Base-by-base conservation (phyloP, 2,329 filamentous ascomycete genomes). In the Drechslerella coelobrocha region DNA sequence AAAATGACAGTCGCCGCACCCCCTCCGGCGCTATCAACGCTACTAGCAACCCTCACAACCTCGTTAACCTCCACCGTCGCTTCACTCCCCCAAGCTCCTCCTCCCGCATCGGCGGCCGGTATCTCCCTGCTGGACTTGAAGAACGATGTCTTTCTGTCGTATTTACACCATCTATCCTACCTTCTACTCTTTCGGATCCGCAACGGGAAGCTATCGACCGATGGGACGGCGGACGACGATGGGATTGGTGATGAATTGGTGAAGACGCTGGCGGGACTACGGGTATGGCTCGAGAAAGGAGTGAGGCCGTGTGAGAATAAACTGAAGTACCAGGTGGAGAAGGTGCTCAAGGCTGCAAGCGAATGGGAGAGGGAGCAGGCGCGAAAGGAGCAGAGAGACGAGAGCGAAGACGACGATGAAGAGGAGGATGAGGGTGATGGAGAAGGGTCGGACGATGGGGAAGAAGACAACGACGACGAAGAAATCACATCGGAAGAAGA, bases 81-180 rank as follows among this genome's bases (percentile, higher is more conserved):
- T 27, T 63, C 66, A n/a, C 59, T 71, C n/a, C 59, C 85, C 52
- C 78, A 86, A 17, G 78, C 83, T n/a, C 79, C 82, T 12, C 84
- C 95, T 68, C 81, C 89, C 52, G 86, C 90, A n/a, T 88, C 90
- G 0, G 84, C 88, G 73, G 87, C 96, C 76, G 93, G 94, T 77
- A 94, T 99, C 66, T 97, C 94, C 0, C 86, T 99, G 0, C 88
- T 99, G 76, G 92, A 97, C 78, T 87, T 91, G 73, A 99, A 99
- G 81, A 97, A 95, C 80, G 94, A 99, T 78, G 84, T 99, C n/a
- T 87, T 99, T 17, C 87, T 99, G 39, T 93, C 93, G 2, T 99
- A 99, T 79, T 83, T 99, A 0, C 93, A 99, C 77, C 95, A 96
- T 76, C 86, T 97, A 2, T 90, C 94, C 47, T 96, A 96, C 75